Conservation (phyloP, 2,329 filamentous ascomycete genomes). For the Chrysoporthe cubensis region DNA sequence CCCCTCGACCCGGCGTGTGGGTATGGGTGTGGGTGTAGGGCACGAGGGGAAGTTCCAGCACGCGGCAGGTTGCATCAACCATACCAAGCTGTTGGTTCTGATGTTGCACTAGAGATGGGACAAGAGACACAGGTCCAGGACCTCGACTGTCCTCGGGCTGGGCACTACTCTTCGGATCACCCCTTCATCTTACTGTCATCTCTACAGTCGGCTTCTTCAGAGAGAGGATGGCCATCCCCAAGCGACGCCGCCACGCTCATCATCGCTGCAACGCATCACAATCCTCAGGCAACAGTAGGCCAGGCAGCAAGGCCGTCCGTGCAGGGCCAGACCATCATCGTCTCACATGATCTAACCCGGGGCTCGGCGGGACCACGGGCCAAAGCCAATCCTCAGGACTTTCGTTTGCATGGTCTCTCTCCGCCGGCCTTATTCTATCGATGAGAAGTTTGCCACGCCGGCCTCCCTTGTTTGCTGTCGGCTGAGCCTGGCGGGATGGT, state of each 20-base stretch:
- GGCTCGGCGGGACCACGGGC: background rate
- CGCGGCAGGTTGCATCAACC: slow-evolving; percentile 5
- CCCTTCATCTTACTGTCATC: background rate
- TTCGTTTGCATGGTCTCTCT: background rate
- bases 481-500: background rate
- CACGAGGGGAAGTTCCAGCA: background rate
- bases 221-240: background rate
- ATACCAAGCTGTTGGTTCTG: slow-evolving; percentile 1
- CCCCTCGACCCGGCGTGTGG: no score
- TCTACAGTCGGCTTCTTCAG: background rate
- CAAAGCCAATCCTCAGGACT: background rate
- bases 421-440: background rate
- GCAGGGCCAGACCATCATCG: background rate
- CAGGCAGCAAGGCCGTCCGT: background rate
- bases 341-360: background rate
- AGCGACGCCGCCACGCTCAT: background rate
- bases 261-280: background rate
- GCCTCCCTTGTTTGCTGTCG: background rate
- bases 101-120: slow-evolving; percentile 2
- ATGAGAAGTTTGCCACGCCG: background rate
- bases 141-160: background rate
- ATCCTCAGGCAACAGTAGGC: background rate
- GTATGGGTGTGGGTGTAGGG: background rate
- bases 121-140: background rate
- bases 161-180: background rate